Evolutionary conservation across 1,139 yeast genomes (phyloP), one percentile per base, ranked within the genome.

Genomic region (Candida buenavistaensis): DNA sequence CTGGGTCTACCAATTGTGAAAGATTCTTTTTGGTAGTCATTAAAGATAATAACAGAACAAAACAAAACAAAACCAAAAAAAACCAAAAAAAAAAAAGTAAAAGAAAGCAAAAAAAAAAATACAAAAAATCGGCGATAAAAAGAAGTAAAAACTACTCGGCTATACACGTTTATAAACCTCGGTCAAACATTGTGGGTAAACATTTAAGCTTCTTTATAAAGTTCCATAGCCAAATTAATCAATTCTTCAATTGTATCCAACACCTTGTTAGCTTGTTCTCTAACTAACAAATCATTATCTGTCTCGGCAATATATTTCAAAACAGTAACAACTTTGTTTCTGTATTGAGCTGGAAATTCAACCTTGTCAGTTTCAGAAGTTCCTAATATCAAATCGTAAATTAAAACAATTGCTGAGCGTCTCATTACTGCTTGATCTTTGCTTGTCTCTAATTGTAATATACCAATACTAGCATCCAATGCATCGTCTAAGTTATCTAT

Each of bases 391-490:
- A 87, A 59, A 48, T 87, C 94, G 41, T 78, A 75, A 3, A 87
- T 60, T 23, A 88, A 57, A 10, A 81, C 83, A 3, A 87, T 72
- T 0, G 96, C 89, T 0, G 95, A 69, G 30, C 97, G 66, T 44
- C 95, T 69, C 75, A 90, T 72, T 0, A 82, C 61, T 1, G 79
- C 67, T 31, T 66, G 60, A 2, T 75, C 78, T 19, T 51, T 47
- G 1, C 38, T 57, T 36, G 46, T 67, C 57, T 68, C 95, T 72
- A 68, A 75, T 49, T 55, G 80, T 30, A 92, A 57, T 1, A 90
- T 73, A 3, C 95, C 95, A 28, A 86, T 54, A 0, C 86, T 79
- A 51, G 94, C 80, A 51, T 88, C 96, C 29, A 87, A 57, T 6
- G 82, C 72, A 39, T 81, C 83, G 1, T 57, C 58, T 17, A 88